Evolutionary conservation across 2,329 filamentous ascomycete genomes (phyloP).

Genomic region (Pyrenochaeta sp.): DNA sequence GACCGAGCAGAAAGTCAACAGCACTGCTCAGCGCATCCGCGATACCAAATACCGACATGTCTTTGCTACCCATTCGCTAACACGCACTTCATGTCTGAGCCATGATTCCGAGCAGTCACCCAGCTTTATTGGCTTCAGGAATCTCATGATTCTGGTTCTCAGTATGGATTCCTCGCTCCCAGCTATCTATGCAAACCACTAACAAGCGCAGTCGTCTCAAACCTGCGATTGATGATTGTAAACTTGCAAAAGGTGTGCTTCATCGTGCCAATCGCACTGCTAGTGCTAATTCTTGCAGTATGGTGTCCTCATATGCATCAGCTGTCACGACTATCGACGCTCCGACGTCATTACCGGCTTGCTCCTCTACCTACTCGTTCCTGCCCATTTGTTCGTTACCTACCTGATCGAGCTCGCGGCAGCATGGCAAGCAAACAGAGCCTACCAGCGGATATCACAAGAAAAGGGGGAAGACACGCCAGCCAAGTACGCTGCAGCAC

Average conservation of each 20-base stretch:
- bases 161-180: slow-evolving; percentile 61
- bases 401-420: slow-evolving; percentile 89
- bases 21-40: slow-evolving; percentile 26
- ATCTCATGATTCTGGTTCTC: slow-evolving; percentile 93
- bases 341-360: slow-evolving; percentile 80
- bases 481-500: slow-evolving; percentile 65
- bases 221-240: slow-evolving; percentile 92
- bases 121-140: slow-evolving; percentile 92
- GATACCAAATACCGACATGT: slow-evolving; percentile 85
- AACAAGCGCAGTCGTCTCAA: slow-evolving; percentile 77
- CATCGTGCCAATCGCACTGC: slow-evolving; percentile 10
- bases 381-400: slow-evolving; percentile 88
- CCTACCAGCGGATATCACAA: slow-evolving; percentile 63
- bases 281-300: slow-evolving; percentile 66
- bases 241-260: slow-evolving; percentile 85
- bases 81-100: slow-evolving; percentile 81
- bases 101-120: slow-evolving; percentile 78
- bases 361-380: slow-evolving; percentile 84
- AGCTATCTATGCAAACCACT: slow-evolving; percentile 21
- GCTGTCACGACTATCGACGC: slow-evolving; percentile 84
- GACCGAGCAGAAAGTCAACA: slow-evolving; percentile 19
- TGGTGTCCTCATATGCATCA: slow-evolving; percentile 90
- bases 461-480: slow-evolving; percentile 60
- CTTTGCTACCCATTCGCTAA: slow-evolving; percentile 79
- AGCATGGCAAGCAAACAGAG: slow-evolving; percentile 77